Evolutionary conservation across 1,139 yeast species (phyloP), one percentile per base, ranked within the genome.

Genomic region (Pichia sorboxylosa): DNA sequence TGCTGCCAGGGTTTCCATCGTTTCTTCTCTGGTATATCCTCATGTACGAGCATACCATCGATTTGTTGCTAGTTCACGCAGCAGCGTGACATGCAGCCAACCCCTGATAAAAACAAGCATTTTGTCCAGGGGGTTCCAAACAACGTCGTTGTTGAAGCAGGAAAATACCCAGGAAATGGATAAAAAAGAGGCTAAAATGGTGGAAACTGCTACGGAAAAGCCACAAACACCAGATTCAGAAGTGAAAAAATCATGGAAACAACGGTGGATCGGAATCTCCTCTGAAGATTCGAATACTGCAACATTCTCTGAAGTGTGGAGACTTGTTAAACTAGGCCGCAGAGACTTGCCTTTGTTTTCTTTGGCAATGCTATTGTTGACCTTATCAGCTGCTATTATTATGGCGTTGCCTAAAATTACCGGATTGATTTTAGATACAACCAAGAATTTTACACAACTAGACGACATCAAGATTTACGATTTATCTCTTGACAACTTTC

Each of bases 331-430:
- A 28, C 57, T 76, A 26, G 74, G 73, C 0, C 58, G 58, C 33
- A 57, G 61, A 28, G 84, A 76, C 47, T 50, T 64, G 41, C 60
- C 59, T 42, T 49, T 76, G n/a, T 57, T 76, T 30, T 47, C 63
- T 0, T 45, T 60, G 3, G 94, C 95, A 0, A 61, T 85, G 31
- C 44, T 64, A 2, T 65, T 84, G 36, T 63, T 85, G 20, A 58
- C 73, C 3, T 41, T 72, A 3, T 66, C 81, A 5, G 74, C 81
- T 14, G 60, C 63, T 3, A 68, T 84, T 16, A 67, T 80, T 19
- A 75, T 87, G 79, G 63, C 80, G 4, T 61, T 85, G 36, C 96
- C 97, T 3, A 70, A 79, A 39, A 67, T 81, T 16, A 83, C 87
- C 28, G 97, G 97, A 26, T 69, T 79, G 44, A 79, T 77, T 11